Evolutionary conservation across 345 rosid species (phyloP), one percentile per base, ranked within the genome.

Genomic region (Brassica napus): DNA sequence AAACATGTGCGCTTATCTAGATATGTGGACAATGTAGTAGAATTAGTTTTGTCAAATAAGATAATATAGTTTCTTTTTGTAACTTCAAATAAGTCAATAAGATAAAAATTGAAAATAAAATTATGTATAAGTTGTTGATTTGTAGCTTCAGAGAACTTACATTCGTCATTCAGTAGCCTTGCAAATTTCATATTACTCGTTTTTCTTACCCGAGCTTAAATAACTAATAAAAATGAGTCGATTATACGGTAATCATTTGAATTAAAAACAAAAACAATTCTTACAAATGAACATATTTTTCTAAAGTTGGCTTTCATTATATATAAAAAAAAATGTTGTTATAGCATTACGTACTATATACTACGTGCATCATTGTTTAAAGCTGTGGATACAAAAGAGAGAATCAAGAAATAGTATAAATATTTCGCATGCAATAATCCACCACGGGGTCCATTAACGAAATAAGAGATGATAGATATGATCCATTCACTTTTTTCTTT

Each of bases 391-490:
- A 14, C 57, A 49, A 49, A 49, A 49, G 57, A 47, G 54, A 49
- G 57, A 49, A 49, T n/a, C 57, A 49, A 49, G 57, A n/a, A 49
- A 12, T 44, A n/a, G 8, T 49, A 49, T 44, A 54, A 15, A 15
- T 15, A 65, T 11, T 37, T 26, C 23, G 26, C 4, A 39, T 70
- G 81, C 76, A 69, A 71, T 71, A 37, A 65, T 69, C 7, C 35
- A 71, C 15, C 28, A 71, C 18, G 44, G 64, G 81, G 76, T 72
- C 77, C 81, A 71, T 71, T 35, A 64, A 16, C 34, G 72, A 52
- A 34, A 6, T 12, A 77, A 63, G 14, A 24, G 65, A 39, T 69
- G 74, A 77, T 77, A 37, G 14, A 23, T 52, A 39, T 69, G 63
- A 77, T 76, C 28, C 55, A 32, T 47, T 68, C 47, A 70, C 65